Evolutionary conservation across 2,329 filamentous ascomycete species (phyloP).

Genomic region (Colletotrichum agaves): DNA sequence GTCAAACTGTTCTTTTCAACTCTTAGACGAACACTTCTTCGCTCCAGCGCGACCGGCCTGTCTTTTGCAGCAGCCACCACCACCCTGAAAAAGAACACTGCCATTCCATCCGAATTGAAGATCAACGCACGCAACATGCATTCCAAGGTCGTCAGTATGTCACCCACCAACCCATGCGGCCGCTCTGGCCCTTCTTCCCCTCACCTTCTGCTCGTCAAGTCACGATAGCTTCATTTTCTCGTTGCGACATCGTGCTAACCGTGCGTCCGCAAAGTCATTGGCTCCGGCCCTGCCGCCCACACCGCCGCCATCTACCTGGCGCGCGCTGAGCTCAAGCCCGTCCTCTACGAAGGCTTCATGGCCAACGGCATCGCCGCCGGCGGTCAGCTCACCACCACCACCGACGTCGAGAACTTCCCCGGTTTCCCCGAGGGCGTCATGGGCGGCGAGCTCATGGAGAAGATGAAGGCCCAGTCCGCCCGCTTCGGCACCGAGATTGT

Average conservation of each 20-base stretch:
- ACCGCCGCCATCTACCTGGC: constrained; percentile 97
- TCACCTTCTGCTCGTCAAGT: neutral
- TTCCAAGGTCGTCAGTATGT: constrained; percentile 89
- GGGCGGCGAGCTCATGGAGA: constrained; percentile 91
- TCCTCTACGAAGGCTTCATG: constrained; percentile 97
- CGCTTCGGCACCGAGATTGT: constrained; percentile 94
- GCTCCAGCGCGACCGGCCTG: constrained; percentile 78
- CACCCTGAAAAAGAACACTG: constrained; percentile 65
- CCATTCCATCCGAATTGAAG: constrained; percentile 50
- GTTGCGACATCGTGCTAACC: neutral
- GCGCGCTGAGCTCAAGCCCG: constrained; percentile 92
- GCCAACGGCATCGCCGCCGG: constrained; percentile 96
- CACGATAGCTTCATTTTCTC: constrained; percentile 22
- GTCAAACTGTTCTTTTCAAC: constrained; percentile 94
- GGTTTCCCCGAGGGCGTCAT: constrained; percentile 92
- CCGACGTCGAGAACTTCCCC: constrained; percentile 98
- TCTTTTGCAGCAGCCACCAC: constrained; percentile 76
- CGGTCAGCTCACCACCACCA: constrained; percentile 97
- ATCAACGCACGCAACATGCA: constrained; percentile 77
- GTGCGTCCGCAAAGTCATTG: constrained; percentile 67
- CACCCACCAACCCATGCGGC: constrained; percentile 36
- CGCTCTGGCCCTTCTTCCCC: neutral
- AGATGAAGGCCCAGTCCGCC: constrained; percentile 91
- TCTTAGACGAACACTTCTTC: constrained; percentile 76
- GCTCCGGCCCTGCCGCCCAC: constrained; percentile 96